A percentile compares a stretch with the other conserved stretches of the same genome.
phyloP scores from a whole-genome alignment of 441 rosid genomes.

The Monsonia emarginata region DNA sequence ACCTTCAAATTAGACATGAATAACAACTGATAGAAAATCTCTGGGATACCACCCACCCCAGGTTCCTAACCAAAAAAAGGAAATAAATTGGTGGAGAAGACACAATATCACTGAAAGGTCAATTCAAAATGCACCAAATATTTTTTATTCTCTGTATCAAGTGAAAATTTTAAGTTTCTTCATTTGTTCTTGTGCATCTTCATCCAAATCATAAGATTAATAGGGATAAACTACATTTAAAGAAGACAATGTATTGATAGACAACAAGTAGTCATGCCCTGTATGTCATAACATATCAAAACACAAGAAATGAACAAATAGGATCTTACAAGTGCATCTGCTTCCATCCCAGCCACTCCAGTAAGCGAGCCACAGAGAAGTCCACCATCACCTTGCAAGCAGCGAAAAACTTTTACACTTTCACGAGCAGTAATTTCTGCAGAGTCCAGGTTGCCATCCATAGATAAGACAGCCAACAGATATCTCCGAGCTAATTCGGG shows the following conservation, averaged over 20 bases:
- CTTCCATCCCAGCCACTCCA: conserved; percentile 97
- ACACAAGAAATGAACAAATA: conserved; percentile 14
- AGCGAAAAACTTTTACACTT: conserved; percentile 75
- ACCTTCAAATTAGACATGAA: neutral
- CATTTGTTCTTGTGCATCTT: neutral
- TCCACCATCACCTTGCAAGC: conserved; percentile 99
- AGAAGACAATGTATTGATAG: neutral
- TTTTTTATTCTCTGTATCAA: neutral
- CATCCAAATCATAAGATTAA: neutral
- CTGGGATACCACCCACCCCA: too few relatives aligned
- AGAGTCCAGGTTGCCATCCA: conserved; percentile 89
- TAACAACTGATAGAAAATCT: neutral
- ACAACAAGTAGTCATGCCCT: neutral
- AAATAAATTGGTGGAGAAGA: too few relatives aligned
- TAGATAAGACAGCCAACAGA: conserved; percentile 59
- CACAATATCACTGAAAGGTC: too few relatives aligned
- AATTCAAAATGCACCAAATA: neutral
- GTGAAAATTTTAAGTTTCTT: neutral
- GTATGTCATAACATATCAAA: neutral
- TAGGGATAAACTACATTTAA: neutral
- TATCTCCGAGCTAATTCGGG: conserved; percentile 92
- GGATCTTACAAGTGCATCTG: conserved; percentile 85
- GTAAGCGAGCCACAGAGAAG: conserved; percentile 85
- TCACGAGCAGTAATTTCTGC: conserved; percentile 74
- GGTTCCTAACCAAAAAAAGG: too few relatives aligned